Percentiles rank a stretch among this genome's conserved stretches.
These are phyloP conservation scores for Phalaenopsis equestris DNA, from an alignment of 106 monocot genomes.

Conservation along the genomic window DNA sequence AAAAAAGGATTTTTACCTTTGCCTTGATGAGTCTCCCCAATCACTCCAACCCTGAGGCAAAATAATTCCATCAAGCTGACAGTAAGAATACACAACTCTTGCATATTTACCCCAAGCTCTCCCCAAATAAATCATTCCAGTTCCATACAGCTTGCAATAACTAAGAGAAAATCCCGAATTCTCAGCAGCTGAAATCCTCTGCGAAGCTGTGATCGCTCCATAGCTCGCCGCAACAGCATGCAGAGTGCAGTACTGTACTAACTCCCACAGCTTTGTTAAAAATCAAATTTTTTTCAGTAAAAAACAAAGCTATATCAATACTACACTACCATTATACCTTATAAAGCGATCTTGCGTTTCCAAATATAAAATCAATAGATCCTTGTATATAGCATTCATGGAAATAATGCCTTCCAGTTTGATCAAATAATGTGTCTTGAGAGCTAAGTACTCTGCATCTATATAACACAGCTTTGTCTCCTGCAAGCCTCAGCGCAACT, in stretches of 20 bases:
- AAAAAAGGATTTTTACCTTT: conserved; percentile 21
- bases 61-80: conserved; percentile 48
- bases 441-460: conserved; percentile 56
- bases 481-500: conserved; percentile 74
- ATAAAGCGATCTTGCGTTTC: conserved; percentile 70
- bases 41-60: conserved; percentile 79
- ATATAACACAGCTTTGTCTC: conserved; percentile 74
- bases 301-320: not conserved
- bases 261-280: not conserved
- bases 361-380: conserved; percentile 93
- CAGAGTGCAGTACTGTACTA: conserved; percentile 70
- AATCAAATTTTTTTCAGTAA: not conserved
- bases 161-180: conserved; percentile 74
- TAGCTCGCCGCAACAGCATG: conserved; percentile 44
- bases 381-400: conserved; percentile 65
- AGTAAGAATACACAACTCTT: conserved; percentile 62
- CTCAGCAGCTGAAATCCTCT: conserved; percentile 50
- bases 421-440: conserved; percentile 91
- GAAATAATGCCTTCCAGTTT: conserved; percentile 74
- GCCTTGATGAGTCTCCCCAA: conserved; percentile 81
- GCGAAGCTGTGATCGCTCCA: conserved; percentile 80
- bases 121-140: conserved; percentile 62
- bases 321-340: conserved; percentile 25
- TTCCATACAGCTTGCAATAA: conserved; percentile 47
- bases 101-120: conserved; percentile 87